These are phyloP conservation scores for Mucuna pruriens DNA, from an alignment of 306 rosid species.

Conservation along the genomic window DNA sequence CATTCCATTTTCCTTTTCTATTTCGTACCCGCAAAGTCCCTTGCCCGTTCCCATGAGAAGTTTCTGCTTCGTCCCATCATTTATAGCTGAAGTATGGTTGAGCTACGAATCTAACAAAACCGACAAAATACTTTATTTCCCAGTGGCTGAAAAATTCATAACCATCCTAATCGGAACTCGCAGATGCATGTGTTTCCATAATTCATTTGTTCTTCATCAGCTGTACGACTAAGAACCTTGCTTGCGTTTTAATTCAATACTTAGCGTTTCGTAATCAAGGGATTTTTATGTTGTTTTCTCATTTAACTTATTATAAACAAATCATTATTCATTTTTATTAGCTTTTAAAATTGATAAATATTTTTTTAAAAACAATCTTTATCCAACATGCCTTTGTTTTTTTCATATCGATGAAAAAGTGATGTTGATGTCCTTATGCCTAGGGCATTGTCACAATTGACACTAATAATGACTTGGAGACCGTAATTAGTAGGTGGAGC, in stretches of 20 bases:
- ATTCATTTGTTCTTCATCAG: constrained; percentile 9
- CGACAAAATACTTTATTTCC: constrained; percentile 32
- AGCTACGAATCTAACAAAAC: constrained; percentile 34
- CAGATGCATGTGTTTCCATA: neutral
- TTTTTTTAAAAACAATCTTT: neutral
- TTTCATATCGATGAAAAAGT: neutral
- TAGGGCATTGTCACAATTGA: neutral
- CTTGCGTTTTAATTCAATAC: neutral
- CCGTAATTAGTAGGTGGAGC: constrained; percentile 1
- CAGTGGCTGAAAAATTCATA: neutral
- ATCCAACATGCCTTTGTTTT: neutral
- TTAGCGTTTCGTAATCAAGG: neutral
- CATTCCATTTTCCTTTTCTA: neutral
- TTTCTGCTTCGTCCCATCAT: neutral
- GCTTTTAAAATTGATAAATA: too few relatives aligned
- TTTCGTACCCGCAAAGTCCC: neutral
- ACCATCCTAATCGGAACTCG: neutral
- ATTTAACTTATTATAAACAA: neutral
- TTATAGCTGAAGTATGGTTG: constrained; percentile 25
- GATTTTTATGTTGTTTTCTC: neutral
- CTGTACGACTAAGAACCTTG: neutral
- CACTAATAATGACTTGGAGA: constrained; percentile 2
- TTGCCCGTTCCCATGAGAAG: neutral
- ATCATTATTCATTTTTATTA: neutral
- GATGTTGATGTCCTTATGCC: neutral